These are phyloP conservation scores for Senna siamea DNA, from an alignment of 306 rosid species.

Conservation along the genomic window DNA sequence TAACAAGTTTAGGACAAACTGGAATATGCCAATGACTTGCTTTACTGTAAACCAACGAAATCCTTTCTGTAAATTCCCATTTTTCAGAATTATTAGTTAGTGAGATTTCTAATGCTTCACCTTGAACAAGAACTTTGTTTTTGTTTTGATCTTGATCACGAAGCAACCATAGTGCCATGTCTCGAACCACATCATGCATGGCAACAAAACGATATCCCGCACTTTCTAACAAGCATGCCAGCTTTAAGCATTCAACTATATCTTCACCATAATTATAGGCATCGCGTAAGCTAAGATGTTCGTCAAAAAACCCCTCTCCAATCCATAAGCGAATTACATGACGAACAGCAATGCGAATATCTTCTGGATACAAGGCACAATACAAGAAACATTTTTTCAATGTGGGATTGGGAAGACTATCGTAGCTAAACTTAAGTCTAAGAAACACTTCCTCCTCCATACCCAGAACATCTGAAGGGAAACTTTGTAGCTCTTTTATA, in stretches of 20 bases:
- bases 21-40: not conserved
- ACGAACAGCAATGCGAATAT: not conserved
- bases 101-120: not conserved
- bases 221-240: not conserved
- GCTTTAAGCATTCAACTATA: conserved; percentile 3
- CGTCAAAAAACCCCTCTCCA: not conserved
- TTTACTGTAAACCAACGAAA: no score
- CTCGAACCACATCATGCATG: conserved; percentile 9
- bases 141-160: not conserved
- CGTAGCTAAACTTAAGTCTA: not conserved
- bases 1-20: not conserved
- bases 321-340: not conserved
- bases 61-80: not conserved
- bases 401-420: not conserved
- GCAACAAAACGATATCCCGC: not conserved
- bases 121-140: not conserved
- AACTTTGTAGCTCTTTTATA: not conserved
- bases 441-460: not conserved
- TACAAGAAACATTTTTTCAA: not conserved
- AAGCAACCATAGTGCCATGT: not conserved
- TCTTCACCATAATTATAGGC: not conserved
- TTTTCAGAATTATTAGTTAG: no score
- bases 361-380: not conserved
- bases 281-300: not conserved
- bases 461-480: not conserved